Evolutionary conservation across 176 grass and related monocot genomes (phyloP), one percentile per base, ranked within the genome.

Genomic region (Phoenix dactylifera): DNA sequence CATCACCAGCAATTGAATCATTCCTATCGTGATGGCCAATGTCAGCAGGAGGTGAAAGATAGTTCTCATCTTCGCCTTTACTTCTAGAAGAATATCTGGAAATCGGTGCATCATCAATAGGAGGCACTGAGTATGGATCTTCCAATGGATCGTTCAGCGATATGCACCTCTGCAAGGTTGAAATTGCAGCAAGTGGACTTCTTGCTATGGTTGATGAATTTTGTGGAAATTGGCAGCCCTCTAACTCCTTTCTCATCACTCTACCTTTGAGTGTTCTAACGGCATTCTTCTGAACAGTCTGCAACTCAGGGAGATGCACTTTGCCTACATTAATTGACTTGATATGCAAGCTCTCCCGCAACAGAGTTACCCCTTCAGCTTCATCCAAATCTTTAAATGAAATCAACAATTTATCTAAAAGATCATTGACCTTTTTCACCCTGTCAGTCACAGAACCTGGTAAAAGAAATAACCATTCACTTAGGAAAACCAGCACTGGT

Each of bases 331-430:
- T 59, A 78, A 69, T 62, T 72, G 70, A 48, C 24, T 68, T 61
- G 22, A 89, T 28, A 15, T 77, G 62, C 58, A 89, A 76, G n/a
- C 14, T 72, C 71, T 85, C 18, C 14, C 66, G 54, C 9, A 85
- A 7, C 18, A 85, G n/a, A 22, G 63, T 62, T 69, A 70, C 63
- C 55, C 67, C 82, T 62, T 85, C 71, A 26, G n/a, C 17, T 74
- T 62, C 81, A 50, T 78, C 66, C 54, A 85, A 61, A 22, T 51
- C 53, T 69, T 78, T 64, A 26, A 85, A 62, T 15, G 78, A 63
- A 39, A 32, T 68, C 39, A 89, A 30, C 32, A 85, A 35, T 28
- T 73, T 35, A 59, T 77, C 61, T 25, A 82, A 52, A 44, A 61
- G 18, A 6, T 22, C n/a, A 17, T 29, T 18, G 6, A 48, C 28